These are phyloP conservation scores for Dioscorea alata DNA, from an alignment of 106 monocot genomes.

Conservation along the genomic window DNA sequence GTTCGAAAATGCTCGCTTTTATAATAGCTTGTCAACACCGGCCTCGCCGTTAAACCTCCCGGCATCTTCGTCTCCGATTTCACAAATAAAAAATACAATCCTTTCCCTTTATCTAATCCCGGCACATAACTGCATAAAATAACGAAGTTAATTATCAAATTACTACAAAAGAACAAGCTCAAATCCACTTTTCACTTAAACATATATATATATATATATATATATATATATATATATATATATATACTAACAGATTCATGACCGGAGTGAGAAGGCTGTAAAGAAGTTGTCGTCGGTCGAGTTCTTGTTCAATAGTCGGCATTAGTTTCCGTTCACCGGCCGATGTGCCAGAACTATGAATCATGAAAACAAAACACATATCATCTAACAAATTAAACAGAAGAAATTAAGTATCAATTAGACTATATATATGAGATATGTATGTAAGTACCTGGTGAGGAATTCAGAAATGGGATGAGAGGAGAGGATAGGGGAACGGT, in stretches of 20 bases:
- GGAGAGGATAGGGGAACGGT: constrained; percentile 59
- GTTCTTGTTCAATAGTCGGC: constrained; percentile 55
- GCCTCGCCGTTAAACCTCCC: constrained; percentile 52
- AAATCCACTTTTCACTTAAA: too few relatives aligned
- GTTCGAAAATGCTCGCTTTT: constrained; percentile 24
- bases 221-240: too few relatives aligned
- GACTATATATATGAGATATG: not conserved
- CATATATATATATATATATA: too few relatives aligned
- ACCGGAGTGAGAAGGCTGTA: constrained; percentile 61
- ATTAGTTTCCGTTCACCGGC: constrained; percentile 56
- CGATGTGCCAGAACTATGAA: constrained; percentile 42
- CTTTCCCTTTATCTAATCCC: constrained; percentile 67
- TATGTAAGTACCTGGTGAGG: constrained; percentile 41
- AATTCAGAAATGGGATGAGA: constrained; percentile 58
- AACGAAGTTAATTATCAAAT: too few relatives aligned
- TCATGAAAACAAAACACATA: too few relatives aligned
- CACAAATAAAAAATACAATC: constrained; percentile 58
- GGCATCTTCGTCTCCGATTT: constrained; percentile 56
- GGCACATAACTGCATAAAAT: constrained; percentile 37
- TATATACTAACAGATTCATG: constrained; percentile 52
- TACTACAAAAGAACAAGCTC: too few relatives aligned
- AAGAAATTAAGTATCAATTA: too few relatives aligned
- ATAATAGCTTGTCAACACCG: constrained; percentile 43
- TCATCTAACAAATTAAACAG: too few relatives aligned
- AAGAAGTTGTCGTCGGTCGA: constrained; percentile 52